phyloP scores from a whole-genome alignment of 2,329 filamentous ascomycete genomes.

The Beauveria pseudobassiana region DNA sequence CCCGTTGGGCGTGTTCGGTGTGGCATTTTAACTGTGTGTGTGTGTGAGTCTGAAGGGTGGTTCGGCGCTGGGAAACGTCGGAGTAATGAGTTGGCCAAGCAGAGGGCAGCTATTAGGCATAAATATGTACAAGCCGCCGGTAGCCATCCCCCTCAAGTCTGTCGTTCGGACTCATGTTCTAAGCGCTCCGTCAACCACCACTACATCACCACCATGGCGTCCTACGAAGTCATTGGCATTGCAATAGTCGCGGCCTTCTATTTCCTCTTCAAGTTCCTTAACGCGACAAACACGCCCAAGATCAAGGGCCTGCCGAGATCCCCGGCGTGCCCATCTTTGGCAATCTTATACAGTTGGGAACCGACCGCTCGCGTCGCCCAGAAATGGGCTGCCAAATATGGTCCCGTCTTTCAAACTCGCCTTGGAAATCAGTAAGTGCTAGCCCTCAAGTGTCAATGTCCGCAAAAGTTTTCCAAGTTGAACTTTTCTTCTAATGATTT shows the following conservation, averaged over 20 bases:
- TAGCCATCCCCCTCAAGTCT: neutral
- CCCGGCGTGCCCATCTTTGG: slow-evolving; percentile 57
- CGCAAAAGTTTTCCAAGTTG: neutral
- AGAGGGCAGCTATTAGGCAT: slow-evolving; percentile 1
- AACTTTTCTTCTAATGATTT: neutral
- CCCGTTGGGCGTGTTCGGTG: neutral
- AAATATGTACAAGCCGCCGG: slow-evolving; percentile 5
- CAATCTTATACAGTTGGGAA: slow-evolving; percentile 53
- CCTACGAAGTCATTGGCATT: slow-evolving; percentile 9
- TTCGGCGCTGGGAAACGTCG: neutral
- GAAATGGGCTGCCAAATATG: slow-evolving; percentile 53
- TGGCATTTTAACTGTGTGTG: neutral
- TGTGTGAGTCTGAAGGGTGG: neutral
- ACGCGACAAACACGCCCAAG: slow-evolving; percentile 47
- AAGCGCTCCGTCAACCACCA: neutral
- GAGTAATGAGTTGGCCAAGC: slow-evolving; percentile 2
- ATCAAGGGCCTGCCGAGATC: slow-evolving; percentile 54
- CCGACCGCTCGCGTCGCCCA: slow-evolving; percentile 44
- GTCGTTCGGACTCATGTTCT: neutral
- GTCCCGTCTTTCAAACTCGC: slow-evolving; percentile 58
- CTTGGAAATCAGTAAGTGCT: slow-evolving; percentile 55
- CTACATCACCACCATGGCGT: neutral
- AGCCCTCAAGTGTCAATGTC: too few relatives aligned
- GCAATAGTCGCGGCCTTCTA: slow-evolving; percentile 14
- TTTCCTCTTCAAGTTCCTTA: slow-evolving; percentile 25